Base-by-base conservation (phyloP, 108 stramenopile genomes). In the Cyclotella choctawhatcheeana region DNA sequence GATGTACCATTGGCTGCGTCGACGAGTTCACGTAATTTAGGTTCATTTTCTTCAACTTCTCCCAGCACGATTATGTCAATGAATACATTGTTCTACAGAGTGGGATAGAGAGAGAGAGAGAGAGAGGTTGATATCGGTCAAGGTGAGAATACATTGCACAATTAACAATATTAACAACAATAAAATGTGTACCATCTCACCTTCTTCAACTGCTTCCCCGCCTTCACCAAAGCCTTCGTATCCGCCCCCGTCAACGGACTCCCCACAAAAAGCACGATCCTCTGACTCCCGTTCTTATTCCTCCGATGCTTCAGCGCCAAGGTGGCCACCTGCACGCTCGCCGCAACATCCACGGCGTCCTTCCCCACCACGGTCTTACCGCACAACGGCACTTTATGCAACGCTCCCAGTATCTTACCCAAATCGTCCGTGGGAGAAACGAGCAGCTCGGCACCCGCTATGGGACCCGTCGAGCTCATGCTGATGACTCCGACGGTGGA, bases 221-320 rank as follows among this genome's bases (percentile, higher is more conserved):
- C 87, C 76, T 93, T 95, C 31, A 85, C 76, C 59, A 98, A 51
- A 12, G 81, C 69, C n/a, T 75, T 66, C 14, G 13, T 13, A 43
- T 88, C 90, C 18, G 86, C 56, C 48, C 59, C 56, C 66, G 54
- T 86, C 75, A 87, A 81, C 5, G 97, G 97, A 31, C 81, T 78
- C 47, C 96, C 96, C 8, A 98, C 91, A 60, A 99, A 99, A 37
- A 97, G 58, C 7, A 99, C 86, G 69, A 99, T 97, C 14, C 97
- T 73, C 82, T 98, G 97, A 25, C 86, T 77, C 10, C 99, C 99
- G 81, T 98, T 98, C 87, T 99, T 99, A 84, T 99, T 98, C 29
- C 88, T 83, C 16, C 99, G 91, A 82, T 99, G 97, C 69, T 99
- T 98, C 58, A 99, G 73, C 16, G 99, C 99, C 58, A 99, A 84